A percentile compares a stretch with the other conserved stretches of the same genome.
These are phyloP conservation scores for Wilcoxina mikolae DNA, from an alignment of 495 filamentous ascomycete species.

Conservation along the genomic window DNA sequence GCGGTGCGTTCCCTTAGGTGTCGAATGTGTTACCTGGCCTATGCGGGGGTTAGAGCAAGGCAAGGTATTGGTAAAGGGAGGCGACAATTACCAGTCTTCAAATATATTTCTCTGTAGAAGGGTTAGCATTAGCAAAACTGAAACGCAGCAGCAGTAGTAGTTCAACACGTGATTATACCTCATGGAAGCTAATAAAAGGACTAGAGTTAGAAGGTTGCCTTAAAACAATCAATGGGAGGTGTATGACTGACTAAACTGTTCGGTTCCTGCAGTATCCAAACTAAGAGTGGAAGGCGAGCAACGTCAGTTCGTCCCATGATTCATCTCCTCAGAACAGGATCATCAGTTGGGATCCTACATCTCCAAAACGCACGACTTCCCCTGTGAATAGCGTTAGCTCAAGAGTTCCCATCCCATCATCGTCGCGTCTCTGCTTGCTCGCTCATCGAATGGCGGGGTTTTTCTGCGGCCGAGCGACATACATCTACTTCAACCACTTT, in stretches of 20 bases:
- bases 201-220: not conserved
- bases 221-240: not conserved
- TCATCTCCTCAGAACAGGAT: constrained; percentile 4
- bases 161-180: constrained; percentile 36
- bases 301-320: not conserved
- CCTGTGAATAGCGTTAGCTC: constrained; percentile 38
- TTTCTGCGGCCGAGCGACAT: constrained; percentile 32
- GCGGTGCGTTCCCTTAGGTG: not conserved
- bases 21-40: constrained; percentile 1
- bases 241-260: constrained; percentile 77
- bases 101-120: constrained; percentile 65
- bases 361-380: constrained; percentile 88
- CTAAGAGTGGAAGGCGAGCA: constrained; percentile 31
- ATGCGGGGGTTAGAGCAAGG: constrained; percentile 10
- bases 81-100: constrained; percentile 48
- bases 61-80: not conserved
- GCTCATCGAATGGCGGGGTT: not conserved
- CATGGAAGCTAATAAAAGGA: constrained; percentile 43
- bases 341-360: constrained; percentile 47
- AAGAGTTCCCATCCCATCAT: too few species aligned
- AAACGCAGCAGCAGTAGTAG: not conserved
- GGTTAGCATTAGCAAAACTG: constrained; percentile 13
- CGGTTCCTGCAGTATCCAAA: constrained; percentile 91
- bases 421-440: too few species aligned
- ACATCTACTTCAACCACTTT: constrained; percentile 94